phyloP scores from a whole-genome alignment of 169 alveolate genomes.

The Plasmodium coatneyi region DNA sequence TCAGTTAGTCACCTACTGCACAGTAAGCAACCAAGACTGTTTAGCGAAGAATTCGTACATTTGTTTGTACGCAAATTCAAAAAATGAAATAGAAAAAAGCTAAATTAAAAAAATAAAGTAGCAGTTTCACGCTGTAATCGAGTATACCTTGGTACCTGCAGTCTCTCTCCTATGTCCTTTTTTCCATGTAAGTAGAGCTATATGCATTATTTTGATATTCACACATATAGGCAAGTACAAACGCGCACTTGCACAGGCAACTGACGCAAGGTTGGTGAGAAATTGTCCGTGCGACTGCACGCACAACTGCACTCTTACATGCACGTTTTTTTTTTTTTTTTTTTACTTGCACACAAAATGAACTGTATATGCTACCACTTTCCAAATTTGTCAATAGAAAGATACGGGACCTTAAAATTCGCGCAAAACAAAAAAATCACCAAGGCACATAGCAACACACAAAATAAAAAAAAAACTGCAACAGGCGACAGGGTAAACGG shows the following conservation, averaged over 20 bases:
- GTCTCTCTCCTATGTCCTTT: background rate
- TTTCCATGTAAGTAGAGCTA: background rate
- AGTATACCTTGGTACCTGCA: background rate
- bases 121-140: background rate
- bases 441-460: background rate
- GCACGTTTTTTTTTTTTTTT: background rate
- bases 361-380: constrained; percentile 5
- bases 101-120: background rate
- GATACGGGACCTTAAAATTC: constrained; percentile 35
- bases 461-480: constrained; percentile 14
- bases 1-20: background rate
- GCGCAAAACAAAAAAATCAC: constrained; percentile 14
- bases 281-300: background rate
- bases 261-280: background rate
- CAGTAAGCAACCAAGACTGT: background rate
- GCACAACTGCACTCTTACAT: background rate
- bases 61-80: background rate
- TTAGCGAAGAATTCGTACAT: background rate
- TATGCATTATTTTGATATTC: background rate
- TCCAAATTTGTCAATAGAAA: constrained; percentile 59
- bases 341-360: constrained; percentile 17
- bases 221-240: background rate
- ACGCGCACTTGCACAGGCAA: background rate
- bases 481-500: background rate
- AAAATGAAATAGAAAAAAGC: background rate